Evolutionary conservation across 345 rosid species (phyloP).

Genomic region (Kandelia obovata): DNA sequence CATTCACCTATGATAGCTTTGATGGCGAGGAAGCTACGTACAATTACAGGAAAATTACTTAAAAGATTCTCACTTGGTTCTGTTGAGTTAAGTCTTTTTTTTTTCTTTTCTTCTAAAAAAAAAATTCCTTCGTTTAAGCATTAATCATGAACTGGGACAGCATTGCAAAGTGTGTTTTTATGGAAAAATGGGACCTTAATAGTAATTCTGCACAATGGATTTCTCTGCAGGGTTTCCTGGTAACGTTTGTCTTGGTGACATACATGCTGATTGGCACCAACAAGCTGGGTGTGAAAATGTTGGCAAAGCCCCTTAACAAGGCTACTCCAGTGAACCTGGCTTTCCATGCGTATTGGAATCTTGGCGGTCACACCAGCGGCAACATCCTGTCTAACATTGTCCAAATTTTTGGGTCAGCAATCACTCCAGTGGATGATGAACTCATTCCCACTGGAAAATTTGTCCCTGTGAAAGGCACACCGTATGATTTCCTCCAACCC

Average conservation of each 20-base stretch:
- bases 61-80: too few relatives aligned
- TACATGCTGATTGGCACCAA: conserved; percentile 51
- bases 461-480: conserved; percentile 35
- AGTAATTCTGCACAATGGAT: neutral
- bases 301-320: conserved; percentile 48
- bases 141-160: too few relatives aligned
- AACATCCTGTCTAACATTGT: conserved; percentile 57
- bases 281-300: conserved; percentile 56
- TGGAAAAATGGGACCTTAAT: too few relatives aligned
- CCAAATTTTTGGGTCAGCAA: conserved; percentile 41
- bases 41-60: too few relatives aligned
- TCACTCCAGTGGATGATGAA: conserved; percentile 62
- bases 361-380: conserved; percentile 62
- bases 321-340: conserved; percentile 76
- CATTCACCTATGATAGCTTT: conserved; percentile 54
- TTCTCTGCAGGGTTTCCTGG: conserved; percentile 66
- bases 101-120: too few relatives aligned
- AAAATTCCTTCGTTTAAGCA: too few relatives aligned
- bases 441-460: conserved; percentile 81
- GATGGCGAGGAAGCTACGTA: conserved; percentile 67
- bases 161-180: too few relatives aligned
- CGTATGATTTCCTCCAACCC: conserved; percentile 59
- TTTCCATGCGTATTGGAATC: conserved; percentile 81
- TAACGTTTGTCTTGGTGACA: conserved; percentile 47
- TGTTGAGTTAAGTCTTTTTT: too few relatives aligned